Evolutionary conservation across 2,329 filamentous ascomycete species (phyloP).

Genomic region (Ascochyta viciae-villosae): DNA sequence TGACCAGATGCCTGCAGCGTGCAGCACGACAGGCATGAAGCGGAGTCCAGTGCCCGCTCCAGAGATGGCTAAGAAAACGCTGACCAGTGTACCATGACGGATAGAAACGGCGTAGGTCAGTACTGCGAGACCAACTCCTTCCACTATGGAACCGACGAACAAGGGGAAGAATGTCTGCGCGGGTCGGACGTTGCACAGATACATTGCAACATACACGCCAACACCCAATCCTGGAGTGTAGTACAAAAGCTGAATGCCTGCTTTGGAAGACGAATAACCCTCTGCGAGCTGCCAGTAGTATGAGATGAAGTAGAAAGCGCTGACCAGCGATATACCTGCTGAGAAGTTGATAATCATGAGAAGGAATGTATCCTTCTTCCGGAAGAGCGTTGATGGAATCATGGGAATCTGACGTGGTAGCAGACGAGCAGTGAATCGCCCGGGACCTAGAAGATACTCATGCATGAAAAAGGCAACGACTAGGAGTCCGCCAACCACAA

Average conservation of each 20-base stretch:
- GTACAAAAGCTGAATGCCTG: conserved; percentile 63
- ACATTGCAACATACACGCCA: conserved; percentile 65
- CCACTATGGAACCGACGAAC: conserved; percentile 55
- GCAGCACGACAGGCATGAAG: conserved; percentile 70
- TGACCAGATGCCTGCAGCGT: conserved; percentile 69
- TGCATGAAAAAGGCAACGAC: conserved; percentile 60
- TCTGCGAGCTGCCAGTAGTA: conserved; percentile 72
- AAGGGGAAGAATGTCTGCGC: conserved; percentile 68
- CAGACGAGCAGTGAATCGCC: conserved; percentile 54
- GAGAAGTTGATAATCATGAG: conserved; percentile 68
- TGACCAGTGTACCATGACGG: conserved; percentile 60
- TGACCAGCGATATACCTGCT: conserved; percentile 62
- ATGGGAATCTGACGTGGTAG: conserved; percentile 66
- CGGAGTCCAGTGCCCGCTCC: conserved; percentile 69
- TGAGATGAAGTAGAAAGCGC: conserved; percentile 72
- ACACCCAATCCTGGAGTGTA: conserved; percentile 69
- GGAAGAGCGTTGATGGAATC: conserved; percentile 68
- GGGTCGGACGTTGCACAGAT: conserved; percentile 67
- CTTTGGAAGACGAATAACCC: conserved; percentile 55
- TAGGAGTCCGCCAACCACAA: conserved; percentile 59
- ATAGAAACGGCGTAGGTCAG: conserved; percentile 64
- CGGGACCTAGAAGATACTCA: conserved; percentile 62
- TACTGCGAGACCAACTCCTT: conserved; percentile 65
- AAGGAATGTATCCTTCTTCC: conserved; percentile 65
- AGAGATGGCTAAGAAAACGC: conserved; percentile 70